phyloP scores from a whole-genome alignment of 441 rosid species.

The Daphne laureola region DNA sequence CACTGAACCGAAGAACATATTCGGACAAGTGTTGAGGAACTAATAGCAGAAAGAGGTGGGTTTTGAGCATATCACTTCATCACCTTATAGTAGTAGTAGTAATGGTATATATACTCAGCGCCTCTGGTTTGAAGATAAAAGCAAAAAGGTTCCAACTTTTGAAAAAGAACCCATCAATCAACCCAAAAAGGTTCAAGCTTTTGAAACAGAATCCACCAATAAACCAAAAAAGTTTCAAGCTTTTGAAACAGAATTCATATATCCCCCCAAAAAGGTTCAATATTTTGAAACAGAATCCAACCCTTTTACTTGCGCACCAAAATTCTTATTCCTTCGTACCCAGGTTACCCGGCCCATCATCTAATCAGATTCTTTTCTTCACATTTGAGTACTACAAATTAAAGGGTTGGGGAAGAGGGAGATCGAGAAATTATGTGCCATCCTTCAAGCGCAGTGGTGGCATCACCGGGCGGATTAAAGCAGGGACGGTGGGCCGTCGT shows the following conservation, averaged over 20 bases:
- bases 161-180: no score
- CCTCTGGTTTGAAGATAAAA: constrained; percentile 13
- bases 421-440: constrained; percentile 23
- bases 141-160: no score
- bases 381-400: neutral
- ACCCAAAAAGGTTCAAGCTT: no score
- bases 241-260: no score
- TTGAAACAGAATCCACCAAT: no score
- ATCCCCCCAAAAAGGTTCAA: no score
- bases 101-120: no score
- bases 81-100: no score
- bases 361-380: constrained; percentile 23
- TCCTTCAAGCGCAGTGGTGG: no score
- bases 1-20: neutral
- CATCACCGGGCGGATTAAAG: constrained; percentile 5
- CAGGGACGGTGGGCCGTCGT: no score
- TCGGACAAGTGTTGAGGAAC: constrained; percentile 10
- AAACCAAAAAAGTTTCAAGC: no score
- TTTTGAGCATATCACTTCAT: neutral
- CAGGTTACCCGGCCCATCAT: constrained; percentile 5
- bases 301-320: constrained; percentile 22
- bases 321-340: constrained; percentile 15
- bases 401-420: neutral
- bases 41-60: neutral
- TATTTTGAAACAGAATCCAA: no score